These are phyloP conservation scores for Trichoderma simmonsii DNA, from an alignment of 2,329 filamentous ascomycete genomes.

Conservation along the genomic window DNA sequence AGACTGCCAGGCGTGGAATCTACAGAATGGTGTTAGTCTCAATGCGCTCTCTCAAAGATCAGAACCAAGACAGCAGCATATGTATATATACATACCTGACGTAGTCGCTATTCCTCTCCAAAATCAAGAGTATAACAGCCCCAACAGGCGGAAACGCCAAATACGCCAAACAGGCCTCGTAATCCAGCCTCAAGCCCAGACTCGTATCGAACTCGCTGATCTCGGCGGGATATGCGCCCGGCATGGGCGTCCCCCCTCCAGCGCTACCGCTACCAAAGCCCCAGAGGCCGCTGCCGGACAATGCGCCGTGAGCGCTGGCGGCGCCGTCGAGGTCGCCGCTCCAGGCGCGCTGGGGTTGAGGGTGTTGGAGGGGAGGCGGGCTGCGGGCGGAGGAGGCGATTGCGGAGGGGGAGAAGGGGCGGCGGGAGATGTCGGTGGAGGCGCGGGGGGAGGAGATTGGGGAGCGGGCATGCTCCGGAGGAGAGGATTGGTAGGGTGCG, in stretches of 20 bases:
- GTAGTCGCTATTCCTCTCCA: conserved; percentile 96
- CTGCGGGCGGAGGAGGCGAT: conserved; percentile 39
- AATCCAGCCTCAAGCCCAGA: conserved; percentile 78
- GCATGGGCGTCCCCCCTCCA: conserved; percentile 29
- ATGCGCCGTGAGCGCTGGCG: conserved; percentile 27
- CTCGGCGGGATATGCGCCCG: conserved; percentile 44
- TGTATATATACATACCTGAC: conserved; percentile 61
- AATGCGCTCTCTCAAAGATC: neutral
- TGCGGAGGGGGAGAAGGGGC: conserved; percentile 49
- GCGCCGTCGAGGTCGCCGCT: conserved; percentile 37
- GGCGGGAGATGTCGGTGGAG: conserved; percentile 54
- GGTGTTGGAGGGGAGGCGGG: conserved; percentile 43
- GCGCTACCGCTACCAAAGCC: conserved; percentile 22
- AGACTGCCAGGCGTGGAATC: conserved; percentile 96
- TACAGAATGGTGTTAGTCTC: conserved; percentile 41
- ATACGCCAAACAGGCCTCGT: conserved; percentile 90
- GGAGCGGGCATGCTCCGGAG: conserved; percentile 80
- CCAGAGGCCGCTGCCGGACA: conserved; percentile 19
- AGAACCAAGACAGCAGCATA: neutral
- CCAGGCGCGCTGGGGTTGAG: conserved; percentile 58
- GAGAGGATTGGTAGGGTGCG: conserved; percentile 91
- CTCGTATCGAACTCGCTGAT: conserved; percentile 88
- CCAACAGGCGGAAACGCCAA: conserved; percentile 80
- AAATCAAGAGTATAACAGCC: conserved; percentile 75
- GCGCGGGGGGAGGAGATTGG: conserved; percentile 57